Conservation (phyloP, 73 alveolate species). For the Paramecium pentaurelia region DNA sequence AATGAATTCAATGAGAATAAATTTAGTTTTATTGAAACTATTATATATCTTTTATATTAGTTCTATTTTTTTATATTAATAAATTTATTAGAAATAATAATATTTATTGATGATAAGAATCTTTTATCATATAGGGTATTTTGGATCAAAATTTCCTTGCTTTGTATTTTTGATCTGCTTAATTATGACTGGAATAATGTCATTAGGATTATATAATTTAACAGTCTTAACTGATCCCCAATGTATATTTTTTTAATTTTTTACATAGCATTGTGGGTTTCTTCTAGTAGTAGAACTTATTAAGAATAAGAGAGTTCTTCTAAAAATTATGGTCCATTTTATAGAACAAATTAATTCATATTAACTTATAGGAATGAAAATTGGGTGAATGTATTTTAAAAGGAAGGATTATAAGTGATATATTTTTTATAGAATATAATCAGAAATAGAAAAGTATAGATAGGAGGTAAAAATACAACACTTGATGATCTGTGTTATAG, state of each 20-base stretch:
- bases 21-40: background rate
- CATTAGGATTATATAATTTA: slow-evolving; percentile 45
- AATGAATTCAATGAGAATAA: background rate
- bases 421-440: slow-evolving; percentile 75
- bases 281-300: slow-evolving; percentile 79
- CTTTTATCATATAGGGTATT: slow-evolving; percentile 18
- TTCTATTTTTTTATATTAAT: background rate
- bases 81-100: background rate
- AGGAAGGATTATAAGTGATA: slow-evolving; percentile 77
- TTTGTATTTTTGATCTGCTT: slow-evolving; percentile 37
- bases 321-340: slow-evolving; percentile 87
- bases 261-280: slow-evolving; percentile 88
- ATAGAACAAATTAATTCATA: slow-evolving; percentile 74
- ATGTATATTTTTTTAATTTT: background rate
- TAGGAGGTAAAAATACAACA: slow-evolving; percentile 61
- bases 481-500: slow-evolving; percentile 90
- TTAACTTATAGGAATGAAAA: slow-evolving; percentile 55
- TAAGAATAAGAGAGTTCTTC: slow-evolving; percentile 66
- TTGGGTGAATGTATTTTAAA: slow-evolving; percentile 73
- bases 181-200: slow-evolving; percentile 25
- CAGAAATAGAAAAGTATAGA: slow-evolving; percentile 59
- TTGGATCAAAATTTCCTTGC: slow-evolving; percentile 43
- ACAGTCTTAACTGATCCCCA: slow-evolving; percentile 49
- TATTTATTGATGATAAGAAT: slow-evolving; percentile 9
- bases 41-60: background rate